Base-by-base conservation (phyloP, 1,139 yeast genomes). In the Kurtzmaniella quercitrusa region DNA sequence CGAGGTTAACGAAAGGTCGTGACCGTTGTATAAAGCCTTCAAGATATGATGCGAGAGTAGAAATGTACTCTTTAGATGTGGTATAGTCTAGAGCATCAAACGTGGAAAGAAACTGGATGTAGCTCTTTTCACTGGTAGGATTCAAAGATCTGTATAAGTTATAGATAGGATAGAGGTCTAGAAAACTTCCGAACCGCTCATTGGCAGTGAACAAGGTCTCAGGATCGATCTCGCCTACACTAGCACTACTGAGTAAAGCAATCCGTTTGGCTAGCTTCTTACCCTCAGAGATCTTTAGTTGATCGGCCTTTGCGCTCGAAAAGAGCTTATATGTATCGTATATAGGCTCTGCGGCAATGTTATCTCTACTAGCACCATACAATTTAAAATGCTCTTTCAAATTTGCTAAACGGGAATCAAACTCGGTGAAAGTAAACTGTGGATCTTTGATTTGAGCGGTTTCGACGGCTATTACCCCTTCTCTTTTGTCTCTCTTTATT, bases 151-250 rank as follows among this genome's bases (percentile, higher is more conserved):
- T 57, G 75, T 82, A 86, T 23, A 50, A 52, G 31, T 71, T 73
- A 58, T 82, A 82, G 43, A 73, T 66, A 2, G 56, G 50, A 9
- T 68, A 59, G 45, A 91, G 65, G 52, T 88, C 93, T 21, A 91
- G 50, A 51, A 62, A 79, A 50, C 75, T 75, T 0, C 96, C 96
- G 56, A 73, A 78, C 19, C 63, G 61, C 57, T 90, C 96, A 34
- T 75, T 80, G 3, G 76, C 71, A 0, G 77, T 63, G 55, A 86
- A 89, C 12, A 78, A 43, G 1, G 58, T 46, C 12, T 77, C 75
- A 1, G 83, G 50, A 34, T 71, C 66, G 12, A 87, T 48, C 48
- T 71, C 75, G 0, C 72, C 57, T 0, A 36, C 8, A 21, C 83
- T 79, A 40, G 72, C 77, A n/a, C 62, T 59, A 45, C 85, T 75